These are phyloP conservation scores for Podospora tetraspora DNA, from an alignment of 495 filamentous ascomycete species.

Conservation along the genomic window DNA sequence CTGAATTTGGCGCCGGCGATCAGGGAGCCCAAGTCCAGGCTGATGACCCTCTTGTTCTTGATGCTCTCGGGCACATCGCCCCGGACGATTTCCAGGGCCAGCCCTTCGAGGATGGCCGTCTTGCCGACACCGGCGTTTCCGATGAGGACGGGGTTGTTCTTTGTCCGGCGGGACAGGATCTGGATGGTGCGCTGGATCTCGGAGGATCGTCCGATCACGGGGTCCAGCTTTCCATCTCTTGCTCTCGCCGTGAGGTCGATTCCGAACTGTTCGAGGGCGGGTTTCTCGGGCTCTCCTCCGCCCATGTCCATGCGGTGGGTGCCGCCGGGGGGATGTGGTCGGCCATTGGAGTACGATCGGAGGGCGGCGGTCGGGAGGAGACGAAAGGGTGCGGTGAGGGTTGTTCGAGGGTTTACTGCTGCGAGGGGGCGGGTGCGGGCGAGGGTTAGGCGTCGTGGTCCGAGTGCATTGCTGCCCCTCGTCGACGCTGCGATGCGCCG, in stretches of 20 bases:
- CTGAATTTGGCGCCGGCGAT: constrained; percentile 95
- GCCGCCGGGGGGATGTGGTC: constrained; percentile 81
- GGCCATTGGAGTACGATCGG: constrained; percentile 68
- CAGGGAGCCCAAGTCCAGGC: constrained; percentile 80
- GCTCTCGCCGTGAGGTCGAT: constrained; percentile 84
- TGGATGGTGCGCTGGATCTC: constrained; percentile 95
- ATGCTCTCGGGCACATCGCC: constrained; percentile 96
- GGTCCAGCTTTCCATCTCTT: constrained; percentile 85
- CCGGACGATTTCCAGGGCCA: constrained; percentile 83
- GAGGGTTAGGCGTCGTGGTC: constrained; percentile 23
- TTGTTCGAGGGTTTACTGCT: constrained; percentile 4
- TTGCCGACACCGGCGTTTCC: constrained; percentile 92
- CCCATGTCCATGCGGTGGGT: constrained; percentile 90
- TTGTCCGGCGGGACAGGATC: constrained; percentile 84
- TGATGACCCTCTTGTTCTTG: constrained; percentile 86
- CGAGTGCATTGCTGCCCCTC: constrained; percentile 27
- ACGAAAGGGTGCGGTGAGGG: constrained; percentile 2
- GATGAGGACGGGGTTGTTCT: constrained; percentile 95
- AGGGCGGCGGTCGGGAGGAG: constrained; percentile 26
- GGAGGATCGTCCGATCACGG: constrained; percentile 85
- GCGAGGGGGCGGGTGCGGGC: background rate
- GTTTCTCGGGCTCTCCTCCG: constrained; percentile 65
- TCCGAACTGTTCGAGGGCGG: constrained; percentile 84
- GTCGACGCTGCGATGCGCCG: constrained; percentile 32
- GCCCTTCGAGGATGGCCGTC: constrained; percentile 87